Evolutionary conservation across 1,284 basidiomycete species (phyloP).

Genomic region (Dichomitus squalens): DNA sequence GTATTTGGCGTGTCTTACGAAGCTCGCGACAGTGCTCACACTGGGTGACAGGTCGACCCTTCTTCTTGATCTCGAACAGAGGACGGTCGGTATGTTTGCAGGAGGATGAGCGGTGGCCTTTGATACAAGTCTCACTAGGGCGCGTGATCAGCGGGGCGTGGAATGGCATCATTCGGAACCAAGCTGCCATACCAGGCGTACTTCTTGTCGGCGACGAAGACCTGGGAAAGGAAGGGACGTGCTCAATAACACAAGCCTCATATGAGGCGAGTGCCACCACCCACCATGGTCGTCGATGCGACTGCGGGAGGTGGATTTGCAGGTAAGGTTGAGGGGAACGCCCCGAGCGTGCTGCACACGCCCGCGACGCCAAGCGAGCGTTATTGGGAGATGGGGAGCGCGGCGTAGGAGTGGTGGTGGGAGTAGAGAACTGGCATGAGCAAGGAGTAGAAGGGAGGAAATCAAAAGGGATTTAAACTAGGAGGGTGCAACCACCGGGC

Average conservation of each 20-base stretch:
- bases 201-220: constrained; percentile 79
- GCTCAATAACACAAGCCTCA: not conserved
- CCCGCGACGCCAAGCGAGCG: constrained; percentile 36
- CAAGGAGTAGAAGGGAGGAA: constrained; percentile 9
- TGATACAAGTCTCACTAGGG: constrained; percentile 79
- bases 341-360: constrained; percentile 29
- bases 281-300: constrained; percentile 26
- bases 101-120: constrained; percentile 78
- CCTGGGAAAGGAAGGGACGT: constrained; percentile 41
- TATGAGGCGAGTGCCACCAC: not conserved
- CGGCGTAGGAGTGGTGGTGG: constrained; percentile 22
- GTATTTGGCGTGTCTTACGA: constrained; percentile 74
- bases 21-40: constrained; percentile 78
- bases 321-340: constrained; percentile 13
- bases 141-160: not conserved
- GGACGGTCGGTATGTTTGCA: constrained; percentile 80
- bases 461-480: constrained; percentile 7
- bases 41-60: constrained; percentile 77
- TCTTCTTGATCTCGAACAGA: constrained; percentile 82
- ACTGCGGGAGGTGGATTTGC: not conserved
- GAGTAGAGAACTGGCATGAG: constrained; percentile 22
- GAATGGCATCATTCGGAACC: not conserved
- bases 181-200: constrained; percentile 66
- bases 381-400: constrained; percentile 31
- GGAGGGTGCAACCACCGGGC: not conserved